Evolutionary conservation across 2,329 filamentous ascomycete species (phyloP), one percentile per base, ranked within the genome.

Genomic region (Ceratocystis smalleyi): DNA sequence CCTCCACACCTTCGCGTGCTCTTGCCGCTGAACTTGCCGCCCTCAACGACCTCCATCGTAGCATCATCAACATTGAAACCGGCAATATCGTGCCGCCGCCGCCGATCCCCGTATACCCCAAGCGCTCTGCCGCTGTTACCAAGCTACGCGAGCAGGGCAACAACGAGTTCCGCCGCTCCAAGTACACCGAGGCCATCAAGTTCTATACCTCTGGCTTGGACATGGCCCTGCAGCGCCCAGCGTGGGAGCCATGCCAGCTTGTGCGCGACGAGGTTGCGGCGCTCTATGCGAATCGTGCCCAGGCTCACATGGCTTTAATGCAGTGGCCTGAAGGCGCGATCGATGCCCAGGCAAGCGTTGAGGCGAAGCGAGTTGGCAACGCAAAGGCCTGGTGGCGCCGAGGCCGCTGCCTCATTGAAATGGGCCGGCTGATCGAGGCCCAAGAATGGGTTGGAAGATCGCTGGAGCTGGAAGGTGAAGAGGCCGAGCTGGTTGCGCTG

Each of bases 311-410:
- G 86, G 85, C 84, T 19, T 76, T 87, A 74, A 83, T 85, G 75
- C 81, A 81, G 69, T 97, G 92, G 91, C 81, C 88, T 0, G 90
- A 94, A 76, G 94, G 84, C 4, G 82, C 87, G n/a, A 80, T 90
- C 5, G 94, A 99, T 75, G 91, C 91, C 3, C 87, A 95, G 77
- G 83, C 85, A 35, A 94, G 89, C 73, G 87, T 96, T 54, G 91
- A 96, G 78, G 85, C 89, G 68, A 91, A 92, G 79, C 83, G 85
- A 69, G 81, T 86, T 51, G 91, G 87, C 47, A 97, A 99, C 74
- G 85, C 89, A 0, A 97, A 97, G 83, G 91, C 86, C 0, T 97
- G 92, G 90, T 96, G 90, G 86, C 80, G 94, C 67, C 80, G 89
- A 67, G 94, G 89, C 8, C 85, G 84, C 77, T 95, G 90, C 72